Evolutionary conservation across 306 rosid species (phyloP).

Genomic region (Hippophae gyantsensis): DNA sequence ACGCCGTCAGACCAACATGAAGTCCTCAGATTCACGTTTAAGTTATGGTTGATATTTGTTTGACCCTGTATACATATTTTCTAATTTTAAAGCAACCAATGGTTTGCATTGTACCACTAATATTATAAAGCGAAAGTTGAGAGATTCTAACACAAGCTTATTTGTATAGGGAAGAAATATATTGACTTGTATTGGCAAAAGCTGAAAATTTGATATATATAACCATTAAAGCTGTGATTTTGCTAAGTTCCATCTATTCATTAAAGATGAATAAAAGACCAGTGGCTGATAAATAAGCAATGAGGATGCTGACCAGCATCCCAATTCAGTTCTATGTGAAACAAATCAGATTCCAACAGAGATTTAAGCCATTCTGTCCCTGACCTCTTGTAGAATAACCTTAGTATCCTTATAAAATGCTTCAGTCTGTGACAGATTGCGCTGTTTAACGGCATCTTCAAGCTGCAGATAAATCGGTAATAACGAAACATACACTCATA

Average conservation of each 20-base stretch:
- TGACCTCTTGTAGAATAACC: conserved; percentile 69
- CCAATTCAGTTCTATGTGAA: neutral
- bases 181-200: conserved; percentile 18
- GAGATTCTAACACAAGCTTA: conserved; percentile 56
- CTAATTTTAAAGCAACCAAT: conserved; percentile 20
- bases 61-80: conserved; percentile 14
- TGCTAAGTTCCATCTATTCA: conserved; percentile 1
- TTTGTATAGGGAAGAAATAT: conserved; percentile 48
- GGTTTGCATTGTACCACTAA: conserved; percentile 16
- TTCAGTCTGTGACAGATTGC: conserved; percentile 34
- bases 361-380: conserved; percentile 49
- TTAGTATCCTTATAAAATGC: conserved; percentile 54
- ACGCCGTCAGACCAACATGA: conserved; percentile 64
- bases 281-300: neutral
- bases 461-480: conserved; percentile 37
- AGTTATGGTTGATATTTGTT: conserved; percentile 48
- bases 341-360: conserved; percentile 7
- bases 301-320: neutral
- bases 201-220: conserved; percentile 5
- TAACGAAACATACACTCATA: neutral
- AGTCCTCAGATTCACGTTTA: conserved; percentile 48
- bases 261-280: neutral
- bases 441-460: conserved; percentile 59
- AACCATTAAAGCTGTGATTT: neutral
- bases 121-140: conserved; percentile 24